phyloP scores from a whole-genome alignment of 495 filamentous ascomycete species.

The Cercophora samala region DNA sequence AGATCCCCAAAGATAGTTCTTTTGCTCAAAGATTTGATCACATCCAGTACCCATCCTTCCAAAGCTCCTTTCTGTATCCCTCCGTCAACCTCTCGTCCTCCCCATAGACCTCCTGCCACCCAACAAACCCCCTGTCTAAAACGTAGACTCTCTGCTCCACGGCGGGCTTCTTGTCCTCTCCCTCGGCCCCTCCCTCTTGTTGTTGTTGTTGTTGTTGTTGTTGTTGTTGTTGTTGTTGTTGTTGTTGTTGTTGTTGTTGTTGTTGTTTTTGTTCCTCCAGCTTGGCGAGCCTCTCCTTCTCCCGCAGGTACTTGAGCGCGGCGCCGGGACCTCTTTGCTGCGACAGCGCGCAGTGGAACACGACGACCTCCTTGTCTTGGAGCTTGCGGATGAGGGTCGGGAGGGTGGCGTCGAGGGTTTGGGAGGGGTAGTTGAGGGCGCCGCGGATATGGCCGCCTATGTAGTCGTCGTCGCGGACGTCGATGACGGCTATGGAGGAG shows the following conservation, averaged over 20 bases:
- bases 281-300: constrained; percentile 48
- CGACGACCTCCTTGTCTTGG: constrained; percentile 71
- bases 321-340: constrained; percentile 80
- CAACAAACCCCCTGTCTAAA: constrained; percentile 80
- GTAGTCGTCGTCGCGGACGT: constrained; percentile 89
- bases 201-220: constrained; percentile 1
- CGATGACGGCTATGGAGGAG: constrained; percentile 66
- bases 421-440: constrained; percentile 72
- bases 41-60: constrained; percentile 60
- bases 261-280: constrained; percentile 20
- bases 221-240: constrained; percentile 12
- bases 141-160: constrained; percentile 70
- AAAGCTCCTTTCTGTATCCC: constrained; percentile 80
- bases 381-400: constrained; percentile 80
- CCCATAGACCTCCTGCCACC: constrained; percentile 88
- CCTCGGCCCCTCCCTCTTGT: constrained; percentile 13
- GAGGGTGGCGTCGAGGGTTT: constrained; percentile 66
- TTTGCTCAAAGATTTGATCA: no score
- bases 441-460: constrained; percentile 86
- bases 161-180: constrained; percentile 23
- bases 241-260: not conserved
- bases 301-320: constrained; percentile 65
- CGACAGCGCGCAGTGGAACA: constrained; percentile 94
- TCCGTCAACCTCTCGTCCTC: constrained; percentile 79
- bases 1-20: no score